Evolutionary conservation across 495 filamentous ascomycete genomes (phyloP), one percentile per base, ranked within the genome.

Genomic region (Pseudotulostoma volvatum): DNA sequence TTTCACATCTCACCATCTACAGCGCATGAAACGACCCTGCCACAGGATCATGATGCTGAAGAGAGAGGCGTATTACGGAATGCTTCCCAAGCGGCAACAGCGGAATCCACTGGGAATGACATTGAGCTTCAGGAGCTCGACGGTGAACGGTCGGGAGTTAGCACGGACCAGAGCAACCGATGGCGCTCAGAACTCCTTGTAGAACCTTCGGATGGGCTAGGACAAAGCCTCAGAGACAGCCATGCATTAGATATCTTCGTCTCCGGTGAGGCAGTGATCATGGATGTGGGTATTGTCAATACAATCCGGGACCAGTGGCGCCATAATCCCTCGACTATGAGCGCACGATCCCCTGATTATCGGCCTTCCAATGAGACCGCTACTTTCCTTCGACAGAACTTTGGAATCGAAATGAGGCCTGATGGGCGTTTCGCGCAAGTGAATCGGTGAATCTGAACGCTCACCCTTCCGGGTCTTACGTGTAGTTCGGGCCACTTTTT

Each of bases 31-130:
- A 20, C 41, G 9, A 43, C 31, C 4, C 33, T 51, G 17, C 42
- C 36, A 2, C 82, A 88, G 50, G 81, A 87, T 47, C 68, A 76
- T 48, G 84, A 92, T 55, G 67, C 79, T 1, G 85, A 93, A 55
- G 84, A 92, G 54, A 71, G 78, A n/a, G 83, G 84, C 2, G 57
- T 87, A 16, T 52, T 74, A 17, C 64, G 77, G 43, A 59, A 64
- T 18, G 49, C 52, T 15, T 62, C 61, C 23, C 61, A 57, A 14
- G 48, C 48, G 7, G 50, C 57, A 1, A 67, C 63, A 39, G 64
- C 70, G 31, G 75, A 78, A 44, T 53, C 13, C 16, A 17, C 33
- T 75, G 50, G 60, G 2, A 42, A 45, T 32, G 45, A 40, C 28
- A 48, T 51, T 53, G 38, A 47, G 63, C 17, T 43, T 39, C 9